A percentile compares a stretch with the other conserved stretches of the same genome.
Evolutionary conservation across 768 basidiomycete genomes (phyloP).

Genomic region (Suillus discolor): DNA sequence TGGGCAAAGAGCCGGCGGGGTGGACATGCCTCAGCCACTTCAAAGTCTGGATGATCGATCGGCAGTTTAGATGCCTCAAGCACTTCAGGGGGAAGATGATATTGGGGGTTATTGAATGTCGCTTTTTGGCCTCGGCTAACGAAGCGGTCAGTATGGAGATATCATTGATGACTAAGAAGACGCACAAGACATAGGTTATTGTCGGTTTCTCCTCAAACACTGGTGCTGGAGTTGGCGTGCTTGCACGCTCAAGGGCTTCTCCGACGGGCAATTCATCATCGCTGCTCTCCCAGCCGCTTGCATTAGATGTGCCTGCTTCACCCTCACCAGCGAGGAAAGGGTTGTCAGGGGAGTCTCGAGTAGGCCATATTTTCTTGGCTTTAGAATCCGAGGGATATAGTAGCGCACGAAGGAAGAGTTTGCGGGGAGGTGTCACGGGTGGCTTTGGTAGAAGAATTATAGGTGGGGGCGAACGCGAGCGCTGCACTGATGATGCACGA

Average conservation of each 20-base stretch:
- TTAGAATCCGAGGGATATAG: constrained; percentile 36
- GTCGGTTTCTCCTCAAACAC: constrained; percentile 56
- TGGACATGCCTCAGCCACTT: constrained; percentile 53
- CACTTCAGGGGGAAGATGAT: constrained; percentile 47
- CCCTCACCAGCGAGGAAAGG: constrained; percentile 60
- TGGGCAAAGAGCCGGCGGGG: constrained; percentile 61
- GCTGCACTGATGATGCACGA: constrained; percentile 30
- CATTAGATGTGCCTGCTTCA: constrained; percentile 19
- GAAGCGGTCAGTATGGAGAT: constrained; percentile 8
- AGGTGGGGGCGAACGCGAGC: constrained; percentile 14
- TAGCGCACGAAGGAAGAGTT: constrained; percentile 22
- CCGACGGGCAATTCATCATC: constrained; percentile 39
- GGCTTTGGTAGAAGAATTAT: constrained; percentile 9
- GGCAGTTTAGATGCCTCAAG: constrained; percentile 53
- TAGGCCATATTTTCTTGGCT: constrained; percentile 34
- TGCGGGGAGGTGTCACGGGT: constrained; percentile 29
- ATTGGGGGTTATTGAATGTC: constrained; percentile 64
- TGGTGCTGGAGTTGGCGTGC: constrained; percentile 39
- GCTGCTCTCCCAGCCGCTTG: constrained; percentile 33
- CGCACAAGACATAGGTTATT: constrained; percentile 75
- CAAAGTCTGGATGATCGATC: constrained; percentile 65
- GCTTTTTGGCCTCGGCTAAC: constrained; percentile 70
- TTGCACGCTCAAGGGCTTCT: constrained; percentile 34
- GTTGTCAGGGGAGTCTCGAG: constrained; percentile 70
- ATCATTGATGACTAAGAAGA: constrained; percentile 16